Evolutionary conservation across 352 stramenopile species (phyloP), one percentile per base, ranked within the genome.

Genomic region (Globisporangium alternatum): DNA sequence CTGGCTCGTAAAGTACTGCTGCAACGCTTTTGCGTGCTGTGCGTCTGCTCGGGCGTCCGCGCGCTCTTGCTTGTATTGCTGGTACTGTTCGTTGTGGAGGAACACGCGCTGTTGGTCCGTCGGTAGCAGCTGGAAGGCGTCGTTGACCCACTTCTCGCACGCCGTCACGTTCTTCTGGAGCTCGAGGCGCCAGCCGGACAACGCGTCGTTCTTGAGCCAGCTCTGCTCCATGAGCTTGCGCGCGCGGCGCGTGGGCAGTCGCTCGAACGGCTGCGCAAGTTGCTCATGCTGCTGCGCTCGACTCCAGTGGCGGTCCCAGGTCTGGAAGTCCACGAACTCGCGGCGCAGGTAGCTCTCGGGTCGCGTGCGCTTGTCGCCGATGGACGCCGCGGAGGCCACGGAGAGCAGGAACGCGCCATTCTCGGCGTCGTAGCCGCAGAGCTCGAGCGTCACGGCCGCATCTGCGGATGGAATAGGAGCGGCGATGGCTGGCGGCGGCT

Each of bases 1-100:
- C 12, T 47, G 39, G 19, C 68, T 83, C 31, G 79, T 91, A 60
- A 93, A 91, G 58, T 88, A 93, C 51, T 93, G 83, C 70, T 91
- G 83, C 52, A 91, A 41, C 17, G 83, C 74, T 61, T 75, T 76
- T 2, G 82, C 85, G 13, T 71, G 64, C 53, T 89, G 76, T 1
- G 54, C 72, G 1, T 74, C 65, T 1, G 68, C 61, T 17, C 63
- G 65, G 1, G 49, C 59, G 58, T 65, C 55, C 43, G 65, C 28
- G 17, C 66, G 70, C 55, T 77, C 66, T 44, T 60, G 62, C 43
- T 75, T 72, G 19, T 69, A 59, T 8, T 65, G 62, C 7, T 57
- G 52, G 69, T 91, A 90, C 64, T 75, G 56, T 12, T 76, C 69
- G 28, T 86, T 70, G 53, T 88, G 66, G 33, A 89, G 61, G 44